A percentile compares a stretch with the other conserved stretches of the same genome.
These are phyloP conservation scores for Thoreauomyces humboldtii DNA, from an alignment of 192 early-diverging fungal species.

Conservation along the genomic window DNA sequence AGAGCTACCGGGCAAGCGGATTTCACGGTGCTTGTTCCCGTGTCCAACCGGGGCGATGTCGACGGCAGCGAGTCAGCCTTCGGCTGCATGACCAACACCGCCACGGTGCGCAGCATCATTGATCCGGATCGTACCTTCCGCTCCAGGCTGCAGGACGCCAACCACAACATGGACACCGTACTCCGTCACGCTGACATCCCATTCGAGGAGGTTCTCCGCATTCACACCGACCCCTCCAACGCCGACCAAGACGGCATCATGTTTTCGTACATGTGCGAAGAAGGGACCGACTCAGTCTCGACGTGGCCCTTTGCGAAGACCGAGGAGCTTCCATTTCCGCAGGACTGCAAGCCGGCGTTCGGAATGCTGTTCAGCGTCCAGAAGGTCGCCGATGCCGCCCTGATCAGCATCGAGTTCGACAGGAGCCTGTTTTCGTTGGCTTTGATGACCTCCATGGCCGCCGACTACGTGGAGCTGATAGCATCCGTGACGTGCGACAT, in stretches of 20 bases:
- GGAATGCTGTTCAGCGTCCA: neutral
- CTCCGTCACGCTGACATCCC: constrained; percentile 13
- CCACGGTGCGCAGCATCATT: neutral
- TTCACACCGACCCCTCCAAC: neutral
- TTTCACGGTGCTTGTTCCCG: constrained; percentile 6
- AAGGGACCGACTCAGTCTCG: neutral
- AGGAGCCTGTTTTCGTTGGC: neutral
- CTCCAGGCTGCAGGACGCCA: neutral
- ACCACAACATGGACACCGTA: neutral
- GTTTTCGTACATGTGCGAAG: constrained; percentile 6
- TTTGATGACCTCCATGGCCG: neutral
- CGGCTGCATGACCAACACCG: constrained; percentile 18
- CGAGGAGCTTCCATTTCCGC: neutral
- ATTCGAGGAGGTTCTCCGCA: constrained; percentile 16
- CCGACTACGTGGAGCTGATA: neutral
- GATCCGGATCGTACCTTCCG: neutral
- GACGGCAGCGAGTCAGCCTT: neutral
- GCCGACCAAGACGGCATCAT: neutral
- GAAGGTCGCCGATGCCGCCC: neutral
- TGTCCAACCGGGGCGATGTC: neutral
- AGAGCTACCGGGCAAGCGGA: neutral
- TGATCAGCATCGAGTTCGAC: neutral
- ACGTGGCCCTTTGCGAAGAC: neutral
- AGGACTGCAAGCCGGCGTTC: neutral
- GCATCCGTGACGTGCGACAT: neutral